Conservation (phyloP, 495 filamentous ascomycete species). For the Articulospora tetracladia region DNA sequence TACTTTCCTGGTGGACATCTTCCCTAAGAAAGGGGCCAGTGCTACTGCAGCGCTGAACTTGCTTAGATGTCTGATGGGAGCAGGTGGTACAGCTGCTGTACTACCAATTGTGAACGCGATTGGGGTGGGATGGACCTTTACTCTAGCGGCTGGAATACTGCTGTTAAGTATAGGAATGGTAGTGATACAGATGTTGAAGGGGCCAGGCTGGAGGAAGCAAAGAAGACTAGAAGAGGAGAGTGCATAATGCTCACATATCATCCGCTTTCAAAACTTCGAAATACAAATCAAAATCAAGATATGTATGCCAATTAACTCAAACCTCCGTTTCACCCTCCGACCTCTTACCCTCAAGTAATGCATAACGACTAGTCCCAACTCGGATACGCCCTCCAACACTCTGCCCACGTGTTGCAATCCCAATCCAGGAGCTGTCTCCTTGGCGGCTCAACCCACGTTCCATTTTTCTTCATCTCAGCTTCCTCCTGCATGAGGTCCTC, state of each 20-base stretch:
- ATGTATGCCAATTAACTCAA: no score
- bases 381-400: constrained; percentile 15
- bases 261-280: no score
- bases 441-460: constrained; percentile 1
- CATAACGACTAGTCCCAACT: no score
- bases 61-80: constrained; percentile 36
- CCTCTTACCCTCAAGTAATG: no score
- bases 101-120: constrained; percentile 32
- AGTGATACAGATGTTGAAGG: constrained; percentile 9
- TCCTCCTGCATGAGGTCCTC: background rate
- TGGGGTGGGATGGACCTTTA: constrained; percentile 34
- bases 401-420: background rate
- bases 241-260: no score
- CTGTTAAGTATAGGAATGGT: constrained; percentile 7
- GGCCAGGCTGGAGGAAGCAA: constrained; percentile 4
- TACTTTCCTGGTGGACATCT: constrained; percentile 40
- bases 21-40: constrained; percentile 31
- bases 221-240: constrained; percentile 3
- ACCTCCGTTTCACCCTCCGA: no score
- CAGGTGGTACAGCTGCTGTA: constrained; percentile 33
- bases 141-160: constrained; percentile 4
- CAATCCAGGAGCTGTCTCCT: background rate
- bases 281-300: no score
- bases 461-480: constrained; percentile 1
- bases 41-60: constrained; percentile 39